These are phyloP conservation scores for Mucuna pruriens DNA, from an alignment of 306 rosid genomes.

Conservation along the genomic window DNA sequence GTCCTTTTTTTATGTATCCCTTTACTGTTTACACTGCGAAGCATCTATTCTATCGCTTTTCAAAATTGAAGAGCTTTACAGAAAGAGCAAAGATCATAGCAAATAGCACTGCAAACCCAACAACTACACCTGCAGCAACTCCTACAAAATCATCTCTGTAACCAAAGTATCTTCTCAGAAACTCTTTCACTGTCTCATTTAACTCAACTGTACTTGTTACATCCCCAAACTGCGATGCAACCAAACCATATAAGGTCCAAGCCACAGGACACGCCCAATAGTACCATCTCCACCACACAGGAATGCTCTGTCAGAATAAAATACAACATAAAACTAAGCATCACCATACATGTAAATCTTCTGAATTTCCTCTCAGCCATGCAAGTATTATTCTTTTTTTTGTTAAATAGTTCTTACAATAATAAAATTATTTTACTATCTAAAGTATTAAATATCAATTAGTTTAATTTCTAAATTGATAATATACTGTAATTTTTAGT, in stretches of 20 bases:
- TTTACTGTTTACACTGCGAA: neutral
- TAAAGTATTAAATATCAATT: too few relatives aligned
- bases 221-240: conserved; percentile 67
- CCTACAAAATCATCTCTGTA: conserved; percentile 51
- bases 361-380: neutral
- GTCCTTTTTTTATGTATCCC: neutral
- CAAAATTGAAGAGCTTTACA: conserved; percentile 52
- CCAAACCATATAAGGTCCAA: conserved; percentile 73
- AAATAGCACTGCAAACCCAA: conserved; percentile 49
- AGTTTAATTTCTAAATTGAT: too few relatives aligned
- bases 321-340: neutral
- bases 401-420: too few relatives aligned
- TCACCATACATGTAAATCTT: neutral
- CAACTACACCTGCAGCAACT: conserved; percentile 40
- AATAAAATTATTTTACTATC: too few relatives aligned
- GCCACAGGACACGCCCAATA: conserved; percentile 74
- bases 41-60: conserved; percentile 45
- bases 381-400: too few relatives aligned
- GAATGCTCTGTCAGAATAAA: conserved; percentile 49
- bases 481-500: too few relatives aligned
- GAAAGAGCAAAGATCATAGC: conserved; percentile 48
- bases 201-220: conserved; percentile 36
- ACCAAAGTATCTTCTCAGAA: conserved; percentile 49
- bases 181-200: conserved; percentile 43
- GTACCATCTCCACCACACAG: conserved; percentile 90